Percentiles rank a stretch among this genome's conserved stretches.
Conservation (phyloP, 129 eudicot genomes). For the Escallonia herrerae region DNA sequence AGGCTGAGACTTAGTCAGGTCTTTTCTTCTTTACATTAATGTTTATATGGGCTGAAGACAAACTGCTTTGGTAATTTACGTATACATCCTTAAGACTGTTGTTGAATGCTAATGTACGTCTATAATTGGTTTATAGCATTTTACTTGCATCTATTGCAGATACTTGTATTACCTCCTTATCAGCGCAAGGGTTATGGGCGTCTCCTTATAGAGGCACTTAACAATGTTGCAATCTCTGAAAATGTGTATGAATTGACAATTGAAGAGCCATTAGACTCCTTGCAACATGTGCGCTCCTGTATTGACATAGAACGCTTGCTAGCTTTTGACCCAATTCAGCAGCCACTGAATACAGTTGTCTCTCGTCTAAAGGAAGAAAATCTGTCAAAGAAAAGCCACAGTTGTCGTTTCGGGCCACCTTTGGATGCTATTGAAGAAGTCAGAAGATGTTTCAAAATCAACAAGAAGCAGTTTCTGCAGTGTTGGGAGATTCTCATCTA, state of each 20-base stretch:
- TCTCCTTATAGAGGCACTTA: constrained; percentile 49
- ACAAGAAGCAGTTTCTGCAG: constrained; percentile 71
- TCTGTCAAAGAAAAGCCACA: constrained; percentile 46
- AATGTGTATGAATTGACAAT: constrained; percentile 64
- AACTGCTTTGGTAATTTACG: not conserved
- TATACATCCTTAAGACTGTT: not conserved
- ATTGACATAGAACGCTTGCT: constrained; percentile 76
- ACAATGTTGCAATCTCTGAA: constrained; percentile 49
- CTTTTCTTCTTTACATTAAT: constrained; percentile 9
- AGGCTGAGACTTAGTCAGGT: constrained; percentile 95
- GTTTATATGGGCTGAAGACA: not conserved
- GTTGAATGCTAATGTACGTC: not conserved
- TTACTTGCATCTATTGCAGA: constrained; percentile 38
- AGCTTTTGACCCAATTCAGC: constrained; percentile 39
- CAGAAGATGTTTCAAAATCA: constrained; percentile 64
- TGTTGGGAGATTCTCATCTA: constrained; percentile 89
- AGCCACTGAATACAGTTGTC: constrained; percentile 38
- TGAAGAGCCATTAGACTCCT: constrained; percentile 88
- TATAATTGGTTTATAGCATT: too few relatives aligned
- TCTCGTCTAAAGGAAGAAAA: constrained; percentile 52
- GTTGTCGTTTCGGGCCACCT: constrained; percentile 46
- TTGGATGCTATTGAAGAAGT: constrained; percentile 46
- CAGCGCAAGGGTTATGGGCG: constrained; percentile 82
- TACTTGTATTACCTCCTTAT: constrained; percentile 72
- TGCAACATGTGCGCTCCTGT: constrained; percentile 72